Base-by-base conservation (phyloP, 2,329 filamentous ascomycete genomes). In the Penicillium aurantiogriseum region DNA sequence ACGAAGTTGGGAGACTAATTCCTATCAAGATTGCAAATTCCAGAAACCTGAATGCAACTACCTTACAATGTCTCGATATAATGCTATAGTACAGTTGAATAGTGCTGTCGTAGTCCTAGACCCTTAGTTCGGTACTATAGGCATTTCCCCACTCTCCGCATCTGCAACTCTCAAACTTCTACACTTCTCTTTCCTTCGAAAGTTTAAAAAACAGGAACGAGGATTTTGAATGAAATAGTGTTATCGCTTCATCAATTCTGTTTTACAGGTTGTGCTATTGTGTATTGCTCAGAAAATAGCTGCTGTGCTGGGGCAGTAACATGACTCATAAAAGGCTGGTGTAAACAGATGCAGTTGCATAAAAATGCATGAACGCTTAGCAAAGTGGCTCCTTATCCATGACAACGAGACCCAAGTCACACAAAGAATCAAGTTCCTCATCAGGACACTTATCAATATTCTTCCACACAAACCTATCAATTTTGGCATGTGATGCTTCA, bases 381-480 rank as follows among this genome's bases (percentile, higher is more conserved):
- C 17, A 52, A 9, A 8, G 0, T 25, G 23, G 25, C 13, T 52
- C 49, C 11, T 4, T 8, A 15, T 53, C 42, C 19, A 52, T 36
- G 13, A 53, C 36, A 42, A 36, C 40, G 27, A 57, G 21, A n/a
- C 54, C 54, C 21, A 57, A 17, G 10, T 57, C 54, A 36, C 15
- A 42, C 6, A 57, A 19, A 33, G n/a, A 15, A 29, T 57, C 43
- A 13, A 57, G 27, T 27, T 57, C 54, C 21, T 43, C 29, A 15
- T 57, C 54, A 13, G 54, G 36, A 31, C 54, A 57, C n/a, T 53
- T 23, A 43, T 57, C 54, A 25, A 57, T 57, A 4, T 57, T 57
- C 19, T 42, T 46, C 54, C 54, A 57, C 2, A 57, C 23, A 43
- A 31, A 25, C 29, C 43, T 47, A 29, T 57, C 54, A 19, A 57